These are phyloP conservation scores for Epithele typhae DNA, from an alignment of 768 basidiomycete genomes.

Conservation along the genomic window DNA sequence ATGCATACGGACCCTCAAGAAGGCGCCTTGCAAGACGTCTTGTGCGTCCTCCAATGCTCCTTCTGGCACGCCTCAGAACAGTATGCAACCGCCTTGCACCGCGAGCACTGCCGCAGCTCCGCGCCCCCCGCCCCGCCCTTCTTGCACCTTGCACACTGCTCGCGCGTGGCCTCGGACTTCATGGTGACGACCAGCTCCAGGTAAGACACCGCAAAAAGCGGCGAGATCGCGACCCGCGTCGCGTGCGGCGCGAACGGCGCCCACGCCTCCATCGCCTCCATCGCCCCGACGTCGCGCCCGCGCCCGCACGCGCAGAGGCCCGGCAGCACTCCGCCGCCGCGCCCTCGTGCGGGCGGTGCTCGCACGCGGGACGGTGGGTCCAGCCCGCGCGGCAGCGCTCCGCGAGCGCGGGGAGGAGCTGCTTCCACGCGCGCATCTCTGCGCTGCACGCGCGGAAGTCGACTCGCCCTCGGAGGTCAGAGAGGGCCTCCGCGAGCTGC, in stretches of 20 bases:
- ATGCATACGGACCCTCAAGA: neutral
- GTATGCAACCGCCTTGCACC: conserved; percentile 37
- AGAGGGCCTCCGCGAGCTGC: conserved; percentile 25
- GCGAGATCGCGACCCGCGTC: conserved; percentile 48
- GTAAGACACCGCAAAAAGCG: conserved; percentile 48
- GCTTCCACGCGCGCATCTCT: conserved; percentile 44
- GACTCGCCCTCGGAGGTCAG: conserved; percentile 13
- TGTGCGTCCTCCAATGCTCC: conserved; percentile 44
- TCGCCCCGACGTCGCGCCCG: conserved; percentile 40
- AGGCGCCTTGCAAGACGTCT: conserved; percentile 26
- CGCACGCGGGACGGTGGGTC: conserved; percentile 46
- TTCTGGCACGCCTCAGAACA: conserved; percentile 44
- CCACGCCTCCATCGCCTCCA: conserved; percentile 33
- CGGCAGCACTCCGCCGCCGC: too few species aligned
- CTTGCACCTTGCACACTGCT: conserved; percentile 29
- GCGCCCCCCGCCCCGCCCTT: conserved; percentile 28
- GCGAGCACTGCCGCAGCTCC: conserved; percentile 30
- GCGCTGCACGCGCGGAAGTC: conserved; percentile 19
- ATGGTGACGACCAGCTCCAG: conserved; percentile 39
- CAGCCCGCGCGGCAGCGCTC: conserved; percentile 58
- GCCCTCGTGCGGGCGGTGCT: too few species aligned
- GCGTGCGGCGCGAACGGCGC: conserved; percentile 35
- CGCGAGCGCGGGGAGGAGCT: conserved; percentile 44
- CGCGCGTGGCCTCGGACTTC: conserved; percentile 3
- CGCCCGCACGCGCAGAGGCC: conserved; percentile 52